Conservation (phyloP, 257 asterid genomes). For the Plantago major region DNA sequence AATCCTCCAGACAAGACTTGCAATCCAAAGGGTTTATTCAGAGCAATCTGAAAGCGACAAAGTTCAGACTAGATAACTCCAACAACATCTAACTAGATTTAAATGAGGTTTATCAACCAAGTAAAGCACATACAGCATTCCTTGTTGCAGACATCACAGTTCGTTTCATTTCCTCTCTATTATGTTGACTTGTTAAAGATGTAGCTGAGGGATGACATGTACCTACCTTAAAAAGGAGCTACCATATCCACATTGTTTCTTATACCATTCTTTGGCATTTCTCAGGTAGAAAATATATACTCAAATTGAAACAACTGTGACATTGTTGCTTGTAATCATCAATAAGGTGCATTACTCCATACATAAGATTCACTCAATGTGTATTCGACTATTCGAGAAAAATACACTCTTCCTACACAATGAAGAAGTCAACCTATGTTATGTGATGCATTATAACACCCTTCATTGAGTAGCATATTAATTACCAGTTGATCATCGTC, state of each 20-base stretch:
- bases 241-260: not conserved
- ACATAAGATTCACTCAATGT: slow-evolving; percentile 2
- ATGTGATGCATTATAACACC: slow-evolving; percentile 4
- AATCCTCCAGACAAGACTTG: slow-evolving; percentile 97
- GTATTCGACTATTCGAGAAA: not conserved
- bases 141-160: not conserved
- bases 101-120: slow-evolving; percentile 7
- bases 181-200: not conserved
- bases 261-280: not conserved
- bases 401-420: not conserved
- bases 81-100: slow-evolving; percentile 6
- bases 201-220: not conserved
- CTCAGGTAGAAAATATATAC: slow-evolving; percentile 2
- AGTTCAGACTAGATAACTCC: not conserved
- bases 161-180: slow-evolving; percentile 3
- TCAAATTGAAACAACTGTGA: not conserved
- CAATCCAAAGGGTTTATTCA: slow-evolving; percentile 84
- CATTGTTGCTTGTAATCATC: slow-evolving; percentile 8
- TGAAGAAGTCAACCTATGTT: not conserved
- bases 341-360: too few relatives aligned
- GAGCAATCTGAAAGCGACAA: slow-evolving; percentile 57
- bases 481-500: slow-evolving; percentile 80
- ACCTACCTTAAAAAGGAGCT: not conserved
- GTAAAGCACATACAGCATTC: slow-evolving; percentile 10
- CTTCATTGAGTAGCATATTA: slow-evolving; percentile 3